These are phyloP conservation scores for Tetrapisispora nanseiensis DNA, from an alignment of 805 yeast species.

Conservation along the genomic window DNA sequence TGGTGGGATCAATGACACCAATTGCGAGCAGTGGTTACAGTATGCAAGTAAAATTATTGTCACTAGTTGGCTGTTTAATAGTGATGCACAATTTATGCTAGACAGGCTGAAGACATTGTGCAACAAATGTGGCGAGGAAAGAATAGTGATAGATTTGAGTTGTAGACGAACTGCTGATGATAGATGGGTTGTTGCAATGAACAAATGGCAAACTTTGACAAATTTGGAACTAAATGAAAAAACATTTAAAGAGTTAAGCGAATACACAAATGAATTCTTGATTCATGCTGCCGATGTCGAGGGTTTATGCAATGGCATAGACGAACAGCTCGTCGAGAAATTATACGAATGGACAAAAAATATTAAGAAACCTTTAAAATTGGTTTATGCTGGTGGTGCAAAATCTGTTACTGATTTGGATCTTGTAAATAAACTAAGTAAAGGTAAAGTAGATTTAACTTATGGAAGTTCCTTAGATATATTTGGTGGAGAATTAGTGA, in stretches of 20 bases:
- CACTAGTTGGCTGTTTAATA: slow-evolving; percentile 74
- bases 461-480: slow-evolving; percentile 90
- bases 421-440: slow-evolving; percentile 56
- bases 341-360: slow-evolving; percentile 64
- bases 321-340: slow-evolving; percentile 58
- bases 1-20: slow-evolving; percentile 74
- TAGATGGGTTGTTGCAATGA: slow-evolving; percentile 91
- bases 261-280: slow-evolving; percentile 75
- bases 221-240: slow-evolving; percentile 43
- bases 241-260: slow-evolving; percentile 43
- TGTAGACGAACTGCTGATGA: slow-evolving; percentile 42
- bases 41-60: slow-evolving; percentile 80
- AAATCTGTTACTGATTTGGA: slow-evolving; percentile 58
- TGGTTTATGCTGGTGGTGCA: slow-evolving; percentile 98
- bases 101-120: slow-evolving; percentile 45
- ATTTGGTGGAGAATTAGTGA: slow-evolving; percentile 82
- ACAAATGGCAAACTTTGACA: slow-evolving; percentile 93
- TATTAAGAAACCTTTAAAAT: slow-evolving; percentile 41
- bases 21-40: slow-evolving; percentile 72
- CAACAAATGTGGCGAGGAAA: slow-evolving; percentile 47
- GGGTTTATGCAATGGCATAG: slow-evolving; percentile 91
- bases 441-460: slow-evolving; percentile 82
- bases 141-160: slow-evolving; percentile 81
- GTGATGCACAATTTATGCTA: slow-evolving; percentile 39
- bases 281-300: slow-evolving; percentile 99